Evolutionary conservation across 1,284 basidiomycete genomes (phyloP).

Genomic region (Fomitopsis betulina): DNA sequence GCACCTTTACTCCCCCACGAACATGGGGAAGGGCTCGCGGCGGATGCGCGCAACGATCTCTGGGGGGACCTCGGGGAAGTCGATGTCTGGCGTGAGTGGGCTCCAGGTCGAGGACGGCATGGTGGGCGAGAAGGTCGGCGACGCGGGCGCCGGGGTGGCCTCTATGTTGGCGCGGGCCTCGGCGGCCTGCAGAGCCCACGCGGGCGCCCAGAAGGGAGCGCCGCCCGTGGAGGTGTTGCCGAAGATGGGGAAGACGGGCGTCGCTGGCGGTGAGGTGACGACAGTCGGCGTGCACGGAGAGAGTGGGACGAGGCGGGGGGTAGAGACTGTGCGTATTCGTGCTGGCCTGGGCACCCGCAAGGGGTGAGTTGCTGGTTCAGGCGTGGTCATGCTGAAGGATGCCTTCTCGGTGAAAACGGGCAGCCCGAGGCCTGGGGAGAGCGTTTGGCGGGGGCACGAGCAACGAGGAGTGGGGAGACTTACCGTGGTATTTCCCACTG

Average conservation of each 20-base stretch:
- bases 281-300: neutral
- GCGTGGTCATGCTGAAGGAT: too few species aligned
- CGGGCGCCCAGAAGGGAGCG: neutral
- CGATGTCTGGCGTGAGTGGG: neutral
- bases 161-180: neutral
- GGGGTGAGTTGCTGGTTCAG: neutral
- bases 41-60: neutral
- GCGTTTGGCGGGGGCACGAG: neutral
- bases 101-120: neutral
- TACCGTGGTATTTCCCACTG: neutral
- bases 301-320: neutral
- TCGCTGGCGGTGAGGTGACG: neutral
- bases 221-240: neutral
- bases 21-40: neutral
- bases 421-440: neutral
- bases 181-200: neutral
- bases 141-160: neutral
- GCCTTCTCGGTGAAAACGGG: neutral
- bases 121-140: neutral
- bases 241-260: neutral
- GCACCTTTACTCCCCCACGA: neutral
- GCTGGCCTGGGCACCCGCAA: neutral
- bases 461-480: neutral
- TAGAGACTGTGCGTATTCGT: neutral
- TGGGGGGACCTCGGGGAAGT: neutral